Percentiles rank a stretch among this genome's conserved stretches.
Evolutionary conservation across 805 yeast genomes (phyloP).

Genomic region (Candida piceae): DNA sequence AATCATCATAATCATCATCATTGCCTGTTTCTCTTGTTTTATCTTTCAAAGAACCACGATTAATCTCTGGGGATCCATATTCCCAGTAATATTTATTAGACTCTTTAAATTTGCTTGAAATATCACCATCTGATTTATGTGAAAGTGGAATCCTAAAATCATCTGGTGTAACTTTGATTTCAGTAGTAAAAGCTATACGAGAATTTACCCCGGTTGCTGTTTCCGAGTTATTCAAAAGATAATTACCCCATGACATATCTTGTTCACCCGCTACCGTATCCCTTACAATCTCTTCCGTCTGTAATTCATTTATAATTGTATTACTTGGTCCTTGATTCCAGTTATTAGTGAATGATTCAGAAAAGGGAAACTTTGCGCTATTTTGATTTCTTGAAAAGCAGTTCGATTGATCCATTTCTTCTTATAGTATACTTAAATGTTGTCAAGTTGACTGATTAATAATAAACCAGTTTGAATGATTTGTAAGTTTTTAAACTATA

Average conservation of each 20-base stretch:
- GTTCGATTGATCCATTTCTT: conserved; percentile 1
- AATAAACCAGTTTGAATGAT: too few species aligned
- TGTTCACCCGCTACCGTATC: too few species aligned
- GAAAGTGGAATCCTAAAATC: conserved; percentile 1
- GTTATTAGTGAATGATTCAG: too few species aligned
- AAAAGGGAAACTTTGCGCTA: conserved; percentile 16
- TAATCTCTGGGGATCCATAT: not conserved
- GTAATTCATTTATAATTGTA: too few species aligned
- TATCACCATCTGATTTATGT: not conserved
- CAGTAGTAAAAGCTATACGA: too few species aligned
- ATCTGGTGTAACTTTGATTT: not conserved
- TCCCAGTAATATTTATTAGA: not conserved
- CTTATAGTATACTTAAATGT: not conserved
- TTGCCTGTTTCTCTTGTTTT: not conserved
- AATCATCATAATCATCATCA: not conserved
- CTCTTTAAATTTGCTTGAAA: not conserved
- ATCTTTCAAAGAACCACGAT: not conserved
- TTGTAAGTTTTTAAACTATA: too few species aligned
- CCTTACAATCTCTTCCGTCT: too few species aligned
- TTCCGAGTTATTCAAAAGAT: too few species aligned
- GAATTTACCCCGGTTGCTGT: too few species aligned
- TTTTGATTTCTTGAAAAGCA: conserved; percentile 8
- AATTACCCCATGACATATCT: too few species aligned
- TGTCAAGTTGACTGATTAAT: too few species aligned
- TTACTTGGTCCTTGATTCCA: too few species aligned